These are phyloP conservation scores for Pseudodiploospora longispora DNA, from an alignment of 2,329 filamentous ascomycete genomes.

Conservation along the genomic window DNA sequence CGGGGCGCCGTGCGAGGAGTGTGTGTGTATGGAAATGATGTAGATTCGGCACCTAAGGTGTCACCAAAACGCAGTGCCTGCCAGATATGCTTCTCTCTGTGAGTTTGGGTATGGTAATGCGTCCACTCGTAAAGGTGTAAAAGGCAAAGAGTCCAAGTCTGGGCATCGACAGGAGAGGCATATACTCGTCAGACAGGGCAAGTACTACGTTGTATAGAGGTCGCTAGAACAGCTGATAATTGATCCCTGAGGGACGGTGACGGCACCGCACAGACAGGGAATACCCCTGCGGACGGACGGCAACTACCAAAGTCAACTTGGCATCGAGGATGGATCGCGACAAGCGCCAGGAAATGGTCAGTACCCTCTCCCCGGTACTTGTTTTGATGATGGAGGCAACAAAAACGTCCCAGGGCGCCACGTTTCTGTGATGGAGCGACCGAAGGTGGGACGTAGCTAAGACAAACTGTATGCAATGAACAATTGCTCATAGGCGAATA, in stretches of 20 bases:
- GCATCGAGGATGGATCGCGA: slow-evolving; percentile 8
- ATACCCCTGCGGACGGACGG: slow-evolving; percentile 1
- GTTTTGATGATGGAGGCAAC: slow-evolving; percentile 1
- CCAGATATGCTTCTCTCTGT: no score
- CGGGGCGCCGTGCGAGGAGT: slow-evolving; percentile 4
- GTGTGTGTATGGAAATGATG: background rate
- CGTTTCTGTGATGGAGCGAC: slow-evolving; percentile 4
- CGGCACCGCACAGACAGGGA: background rate
- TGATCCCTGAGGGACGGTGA: background rate
- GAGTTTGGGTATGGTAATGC: no score
- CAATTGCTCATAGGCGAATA: no score
- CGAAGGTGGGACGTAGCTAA: background rate
- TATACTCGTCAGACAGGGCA: no score
- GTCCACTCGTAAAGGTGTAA: no score
- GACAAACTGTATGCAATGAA: background rate
- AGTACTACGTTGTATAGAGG: no score
- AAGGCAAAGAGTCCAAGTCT: no score
- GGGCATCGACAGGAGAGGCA: no score
- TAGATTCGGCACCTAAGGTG: slow-evolving; percentile 4
- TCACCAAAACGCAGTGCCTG: background rate
- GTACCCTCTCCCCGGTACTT: slow-evolving; percentile 3
- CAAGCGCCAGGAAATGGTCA: slow-evolving; percentile 9
- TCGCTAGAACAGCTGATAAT: background rate
- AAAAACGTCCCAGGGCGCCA: slow-evolving; percentile 3
- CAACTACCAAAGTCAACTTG: background rate